Evolutionary conservation across 2,329 filamentous ascomycete species (phyloP).

Genomic region (Fusarium tricinctum): DNA sequence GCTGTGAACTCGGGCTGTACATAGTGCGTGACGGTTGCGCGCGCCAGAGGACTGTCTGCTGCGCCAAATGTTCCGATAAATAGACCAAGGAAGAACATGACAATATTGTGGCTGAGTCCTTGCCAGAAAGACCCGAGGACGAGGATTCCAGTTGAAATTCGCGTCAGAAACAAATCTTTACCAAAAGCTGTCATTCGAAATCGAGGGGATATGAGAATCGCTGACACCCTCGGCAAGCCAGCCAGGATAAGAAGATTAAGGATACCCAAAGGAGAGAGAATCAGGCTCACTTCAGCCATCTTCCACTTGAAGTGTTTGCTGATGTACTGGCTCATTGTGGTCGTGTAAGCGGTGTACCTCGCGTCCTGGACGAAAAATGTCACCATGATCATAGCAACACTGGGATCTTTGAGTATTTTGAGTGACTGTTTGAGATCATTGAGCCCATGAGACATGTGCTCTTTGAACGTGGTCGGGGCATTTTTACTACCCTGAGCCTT

Average conservation of each 20-base stretch:
- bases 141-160: conserved; percentile 53
- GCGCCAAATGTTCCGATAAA: conserved; percentile 57
- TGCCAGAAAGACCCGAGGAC: conserved; percentile 53
- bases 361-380: conserved; percentile 58
- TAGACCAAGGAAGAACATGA: conserved; percentile 56
- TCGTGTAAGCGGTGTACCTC: conserved; percentile 54
- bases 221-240: conserved; percentile 54
- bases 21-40: conserved; percentile 59
- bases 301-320: conserved; percentile 62
- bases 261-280: conserved; percentile 59
- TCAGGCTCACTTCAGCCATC: conserved; percentile 58
- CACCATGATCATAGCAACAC: conserved; percentile 56
- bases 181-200: conserved; percentile 54
- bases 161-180: conserved; percentile 57
- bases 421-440: conserved; percentile 53
- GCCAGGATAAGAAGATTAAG: conserved; percentile 57
- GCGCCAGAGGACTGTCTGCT: conserved; percentile 55
- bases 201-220: conserved; percentile 52
- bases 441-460: conserved; percentile 51
- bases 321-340: conserved; percentile 58
- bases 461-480: conserved; percentile 43
- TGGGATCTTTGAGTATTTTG: conserved; percentile 54
- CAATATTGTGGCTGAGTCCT: conserved; percentile 52
- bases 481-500: conserved; percentile 20
- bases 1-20: conserved; percentile 57